phyloP scores from a whole-genome alignment of 371 early-diverging fungal genomes.

The Haplosporangium sp. region DNA sequence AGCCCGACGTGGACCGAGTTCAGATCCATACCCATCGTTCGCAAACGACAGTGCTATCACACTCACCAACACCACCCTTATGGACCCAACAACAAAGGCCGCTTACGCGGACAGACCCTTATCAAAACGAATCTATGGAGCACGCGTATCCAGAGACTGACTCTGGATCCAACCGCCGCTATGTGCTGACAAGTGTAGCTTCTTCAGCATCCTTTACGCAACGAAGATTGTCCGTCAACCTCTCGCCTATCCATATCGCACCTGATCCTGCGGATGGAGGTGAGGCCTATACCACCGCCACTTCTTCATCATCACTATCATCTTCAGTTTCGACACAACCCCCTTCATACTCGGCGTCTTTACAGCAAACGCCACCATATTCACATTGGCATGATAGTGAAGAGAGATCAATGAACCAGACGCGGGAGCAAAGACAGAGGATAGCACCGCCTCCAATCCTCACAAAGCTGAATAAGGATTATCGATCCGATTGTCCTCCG shows the following conservation, averaged over 20 bases:
- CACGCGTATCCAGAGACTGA: background rate
- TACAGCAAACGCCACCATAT: no score
- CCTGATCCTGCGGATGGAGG: background rate
- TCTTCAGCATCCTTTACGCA: constrained; percentile 12
- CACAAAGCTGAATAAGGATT: constrained; percentile 21
- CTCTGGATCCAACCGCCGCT: constrained; percentile 23
- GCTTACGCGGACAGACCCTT: background rate
- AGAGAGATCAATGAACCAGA: background rate
- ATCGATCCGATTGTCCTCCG: constrained; percentile 19
- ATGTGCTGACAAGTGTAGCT: constrained; percentile 29
- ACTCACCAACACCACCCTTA: background rate
- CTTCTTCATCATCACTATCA: constrained; percentile 1
- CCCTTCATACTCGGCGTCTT: no score
- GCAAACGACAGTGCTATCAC: no score
- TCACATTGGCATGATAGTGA: no score
- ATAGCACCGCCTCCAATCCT: constrained; percentile 20
- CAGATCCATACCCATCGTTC: no score
- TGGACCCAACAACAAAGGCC: constrained; percentile 1
- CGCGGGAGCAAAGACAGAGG: background rate
- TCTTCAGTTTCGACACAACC: constrained; percentile 1
- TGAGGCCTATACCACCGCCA: background rate
- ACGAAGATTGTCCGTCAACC: constrained; percentile 10
- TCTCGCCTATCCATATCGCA: constrained; percentile 6
- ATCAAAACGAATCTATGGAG: constrained; percentile 3
- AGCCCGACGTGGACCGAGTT: no score